Base-by-base conservation (phyloP, 306 rosid genomes). In the Fragaria iinumae region DNA sequence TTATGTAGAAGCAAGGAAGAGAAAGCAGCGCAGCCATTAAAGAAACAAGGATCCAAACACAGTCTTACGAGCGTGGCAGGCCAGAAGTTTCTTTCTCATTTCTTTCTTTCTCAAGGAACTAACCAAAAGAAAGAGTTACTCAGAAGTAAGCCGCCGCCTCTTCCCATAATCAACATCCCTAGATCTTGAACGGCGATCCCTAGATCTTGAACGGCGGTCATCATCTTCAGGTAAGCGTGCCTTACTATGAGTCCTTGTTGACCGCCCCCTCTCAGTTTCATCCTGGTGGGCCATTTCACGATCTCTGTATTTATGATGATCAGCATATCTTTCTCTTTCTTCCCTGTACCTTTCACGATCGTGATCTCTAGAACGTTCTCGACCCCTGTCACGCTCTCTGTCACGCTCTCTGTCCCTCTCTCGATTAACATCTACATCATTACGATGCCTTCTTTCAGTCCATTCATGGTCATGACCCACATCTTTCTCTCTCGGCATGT, bases 111-210 rank as follows among this genome's bases (percentile, higher is more conserved):
- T 23, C 29, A 64, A 77, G 80, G 71, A 83, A 85, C 73, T 29
- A 63, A 25, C 74, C 36, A 72, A 66, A 77, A 47, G 71, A 73
- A 52, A 79, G 36, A 73, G 82, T 85, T 85, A 95, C 75, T 95
- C 97, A 9, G 97, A 95, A 68, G 98, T 86, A 56, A 88, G 90
- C 69, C 98, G 78, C 79, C 98, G 85, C 91, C 96, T 88, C 89
- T 96, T 92, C 77, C 98, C 97, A 85, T 92, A 91, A 81, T 96
- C 99, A 83, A 89, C 91, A 86, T 96, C 99, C 83, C 87, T 92
- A 44, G 99, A 80, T 79, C 96, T 88, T 34, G 99, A 89, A 69
- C 91, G 97, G 79, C 83, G 91, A 14, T 96, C 99, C 83, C 87
- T 96, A 39, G 99, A 80, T 79, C 96, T 88, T 39, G 99, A 89